Evolutionary conservation across 352 stramenopile genomes (phyloP), one percentile per base, ranked within the genome.

Genomic region (Globisporangium carolinianum): DNA sequence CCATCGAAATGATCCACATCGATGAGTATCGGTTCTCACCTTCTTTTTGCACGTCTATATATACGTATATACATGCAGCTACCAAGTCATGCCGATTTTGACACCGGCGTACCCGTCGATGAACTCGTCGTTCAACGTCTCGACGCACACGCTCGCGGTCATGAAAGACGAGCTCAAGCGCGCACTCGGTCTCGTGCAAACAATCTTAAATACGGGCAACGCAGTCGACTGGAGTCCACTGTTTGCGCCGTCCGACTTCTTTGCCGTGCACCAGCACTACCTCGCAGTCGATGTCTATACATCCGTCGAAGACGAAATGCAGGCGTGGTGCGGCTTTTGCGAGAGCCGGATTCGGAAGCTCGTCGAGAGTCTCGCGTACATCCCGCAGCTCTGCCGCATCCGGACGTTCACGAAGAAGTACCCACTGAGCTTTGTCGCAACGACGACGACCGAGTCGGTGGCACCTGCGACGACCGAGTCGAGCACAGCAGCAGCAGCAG

Each of bases 111-210:
- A 99, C 74, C 97, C 97, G 47, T 97, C 87, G 35, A 99, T 99
- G 97, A 99, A 99, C 75, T 99, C 96, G 32, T 98, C 96, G 15
- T 98, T 98, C 75, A 99, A 98, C 68, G 96, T 99, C 49, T 97
- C 89, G 55, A 77, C 83, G 41, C 90, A 97, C 60, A 97, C 96
- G 62, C 71, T 98, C n/a, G 73, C 90, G 32, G 83, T 97, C 35
- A 97, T 99, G 71, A 94, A 96, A 63, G 83, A 97, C 32, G 96
- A 98, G 72, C 86, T 98, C 53, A 87, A 90, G 65, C 76, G 83
- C 42, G 84, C 76, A 7, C 58, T 92, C 17, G 71, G 75, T 5
- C 72, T 93, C 61, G 86, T 95, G 12, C 86, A 94, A 58, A 79
- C 89, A 53, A 87, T 95, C 62, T 71, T 95, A 43, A 86, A 72